Conservation (phyloP, 1,284 basidiomycete species). For the Schizophyllum amplum region DNA sequence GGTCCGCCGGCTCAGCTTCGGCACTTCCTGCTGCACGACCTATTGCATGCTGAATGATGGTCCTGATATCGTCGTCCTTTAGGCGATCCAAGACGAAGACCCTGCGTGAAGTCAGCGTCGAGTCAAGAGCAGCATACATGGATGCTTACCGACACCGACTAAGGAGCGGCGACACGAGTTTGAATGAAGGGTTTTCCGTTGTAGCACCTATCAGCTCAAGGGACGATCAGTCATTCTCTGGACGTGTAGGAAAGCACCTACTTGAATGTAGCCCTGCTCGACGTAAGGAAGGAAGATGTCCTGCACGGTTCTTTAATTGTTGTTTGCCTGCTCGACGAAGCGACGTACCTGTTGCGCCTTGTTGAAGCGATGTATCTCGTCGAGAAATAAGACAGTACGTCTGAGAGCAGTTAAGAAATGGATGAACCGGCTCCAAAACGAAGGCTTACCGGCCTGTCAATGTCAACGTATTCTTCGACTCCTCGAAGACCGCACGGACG, state of each 20-base stretch:
- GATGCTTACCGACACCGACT: slow-evolving; percentile 68
- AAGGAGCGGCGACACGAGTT: slow-evolving; percentile 67
- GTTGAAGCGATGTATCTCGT: slow-evolving; percentile 88
- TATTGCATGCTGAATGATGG: slow-evolving; percentile 45
- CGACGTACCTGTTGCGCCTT: slow-evolving; percentile 66
- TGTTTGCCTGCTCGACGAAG: too few relatives aligned
- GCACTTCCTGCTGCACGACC: slow-evolving; percentile 25
- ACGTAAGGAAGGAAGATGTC: slow-evolving; percentile 78
- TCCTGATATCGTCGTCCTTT: slow-evolving; percentile 46
- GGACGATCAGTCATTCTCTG: slow-evolving; percentile 10
- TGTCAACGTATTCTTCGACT: slow-evolving; percentile 65
- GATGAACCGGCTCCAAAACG: background rate
- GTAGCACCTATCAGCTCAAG: slow-evolving; percentile 76
- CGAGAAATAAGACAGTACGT: slow-evolving; percentile 70
- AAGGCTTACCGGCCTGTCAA: slow-evolving; percentile 54
- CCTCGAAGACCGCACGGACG: slow-evolving; percentile 74
- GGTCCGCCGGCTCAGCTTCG: background rate
- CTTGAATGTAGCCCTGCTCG: slow-evolving; percentile 73
- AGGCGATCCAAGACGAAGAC: slow-evolving; percentile 60
- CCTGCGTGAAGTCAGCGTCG: slow-evolving; percentile 23
- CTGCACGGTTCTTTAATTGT: slow-evolving; percentile 26
- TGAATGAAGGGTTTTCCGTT: slow-evolving; percentile 91
- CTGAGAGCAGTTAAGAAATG: slow-evolving; percentile 22
- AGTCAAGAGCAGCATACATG: background rate
- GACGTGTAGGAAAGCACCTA: slow-evolving; percentile 15